Conservation (phyloP, 192 early-diverging fungal genomes). For the Allomyces javanicus region DNA sequence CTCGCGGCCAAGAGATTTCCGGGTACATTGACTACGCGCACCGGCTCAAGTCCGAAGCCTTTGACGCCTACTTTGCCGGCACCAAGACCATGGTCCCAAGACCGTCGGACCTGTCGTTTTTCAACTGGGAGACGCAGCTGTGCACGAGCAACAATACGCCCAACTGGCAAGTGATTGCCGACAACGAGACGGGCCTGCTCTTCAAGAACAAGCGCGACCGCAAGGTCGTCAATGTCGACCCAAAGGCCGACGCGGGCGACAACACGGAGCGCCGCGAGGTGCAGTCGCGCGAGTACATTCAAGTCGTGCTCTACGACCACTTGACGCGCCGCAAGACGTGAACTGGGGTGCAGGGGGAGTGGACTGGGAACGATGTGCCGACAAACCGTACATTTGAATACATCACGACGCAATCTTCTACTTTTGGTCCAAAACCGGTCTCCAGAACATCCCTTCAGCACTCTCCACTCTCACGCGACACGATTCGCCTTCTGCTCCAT, state of each 20-base stretch:
- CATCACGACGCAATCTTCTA: no score
- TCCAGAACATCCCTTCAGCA: no score
- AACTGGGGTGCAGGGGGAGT: background rate
- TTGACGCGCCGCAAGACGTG: slow-evolving; percentile 30
- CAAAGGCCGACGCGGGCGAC: slow-evolving; percentile 36
- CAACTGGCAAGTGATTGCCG: slow-evolving; percentile 45
- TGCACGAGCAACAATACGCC: slow-evolving; percentile 40
- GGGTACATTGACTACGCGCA: slow-evolving; percentile 47
- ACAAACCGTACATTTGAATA: no score
- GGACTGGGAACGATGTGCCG: background rate
- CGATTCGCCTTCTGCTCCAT: background rate
- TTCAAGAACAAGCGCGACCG: slow-evolving; percentile 45
- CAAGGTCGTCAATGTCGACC: slow-evolving; percentile 47
- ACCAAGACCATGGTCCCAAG: slow-evolving; percentile 22
- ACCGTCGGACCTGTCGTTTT: slow-evolving; percentile 37
- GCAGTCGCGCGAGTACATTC: slow-evolving; percentile 29
- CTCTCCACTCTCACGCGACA: no score
- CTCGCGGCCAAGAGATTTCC: slow-evolving; percentile 31
- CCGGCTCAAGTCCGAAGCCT: slow-evolving; percentile 38
- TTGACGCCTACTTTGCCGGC: slow-evolving; percentile 33
- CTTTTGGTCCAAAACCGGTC: no score
- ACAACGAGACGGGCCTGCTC: slow-evolving; percentile 40
- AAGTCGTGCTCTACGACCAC: slow-evolving; percentile 45
- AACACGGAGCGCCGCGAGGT: slow-evolving; percentile 34
- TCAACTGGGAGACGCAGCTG: slow-evolving; percentile 48